These are phyloP conservation scores for Scopulariopsis brevicaulis DNA, from an alignment of 2,329 filamentous ascomycete genomes.

Conservation along the genomic window DNA sequence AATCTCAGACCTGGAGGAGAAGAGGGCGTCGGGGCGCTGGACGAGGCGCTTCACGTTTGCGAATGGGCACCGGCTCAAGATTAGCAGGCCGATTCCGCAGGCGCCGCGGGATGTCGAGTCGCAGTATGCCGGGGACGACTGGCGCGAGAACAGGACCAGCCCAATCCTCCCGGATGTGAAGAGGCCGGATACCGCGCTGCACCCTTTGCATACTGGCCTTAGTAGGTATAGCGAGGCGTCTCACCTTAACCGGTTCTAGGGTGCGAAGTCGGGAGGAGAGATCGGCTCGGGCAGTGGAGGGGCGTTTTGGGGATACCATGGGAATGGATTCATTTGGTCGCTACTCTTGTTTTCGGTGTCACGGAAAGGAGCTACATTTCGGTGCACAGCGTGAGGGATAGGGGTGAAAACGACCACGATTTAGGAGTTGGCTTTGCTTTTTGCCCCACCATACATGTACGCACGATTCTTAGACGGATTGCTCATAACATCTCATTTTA, in stretches of 20 bases:
- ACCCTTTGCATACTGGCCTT: slow-evolving; percentile 35
- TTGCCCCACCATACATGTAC: background rate
- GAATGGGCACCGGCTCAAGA: slow-evolving; percentile 21
- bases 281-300: background rate
- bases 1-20: slow-evolving; percentile 12
- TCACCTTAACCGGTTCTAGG: slow-evolving; percentile 36
- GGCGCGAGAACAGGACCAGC: slow-evolving; percentile 24
- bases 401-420: background rate
- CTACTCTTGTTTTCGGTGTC: background rate
- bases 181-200: slow-evolving; percentile 45
- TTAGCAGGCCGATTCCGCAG: slow-evolving; percentile 27
- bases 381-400: background rate
- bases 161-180: slow-evolving; percentile 44
- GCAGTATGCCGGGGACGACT: slow-evolving; percentile 12
- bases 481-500: background rate
- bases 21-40: slow-evolving; percentile 16
- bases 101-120: slow-evolving; percentile 9
- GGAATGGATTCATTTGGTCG: background rate
- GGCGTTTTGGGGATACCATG: background rate
- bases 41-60: slow-evolving; percentile 18
- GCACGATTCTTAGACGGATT: background rate
- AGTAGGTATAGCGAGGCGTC: slow-evolving; percentile 37
- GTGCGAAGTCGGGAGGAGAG: background rate
- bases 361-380: background rate
- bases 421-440: background rate